Conservation (phyloP, 164 flowering plant species). For the Liriodendron chinense region DNA sequence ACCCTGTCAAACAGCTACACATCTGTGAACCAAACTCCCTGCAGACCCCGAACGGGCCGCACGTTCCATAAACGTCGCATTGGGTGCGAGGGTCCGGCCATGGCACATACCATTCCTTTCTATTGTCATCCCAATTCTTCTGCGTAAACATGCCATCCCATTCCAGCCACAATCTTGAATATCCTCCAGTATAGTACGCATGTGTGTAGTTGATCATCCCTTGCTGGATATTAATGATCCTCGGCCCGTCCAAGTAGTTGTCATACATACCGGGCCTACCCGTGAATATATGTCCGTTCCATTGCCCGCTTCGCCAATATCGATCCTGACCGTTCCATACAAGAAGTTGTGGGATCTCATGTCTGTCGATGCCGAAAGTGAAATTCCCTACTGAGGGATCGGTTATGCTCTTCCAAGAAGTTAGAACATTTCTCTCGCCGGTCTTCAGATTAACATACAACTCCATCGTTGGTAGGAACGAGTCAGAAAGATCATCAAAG, state of each 20-base stretch:
- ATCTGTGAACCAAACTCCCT: background rate
- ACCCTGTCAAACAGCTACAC: conserved; percentile 17
- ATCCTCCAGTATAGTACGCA: too few relatives aligned
- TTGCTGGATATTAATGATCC: background rate
- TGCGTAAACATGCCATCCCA: background rate
- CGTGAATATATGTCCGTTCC: background rate
- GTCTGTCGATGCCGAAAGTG: conserved; percentile 16
- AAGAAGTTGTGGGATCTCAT: conserved; percentile 31
- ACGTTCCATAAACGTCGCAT: conserved; percentile 12
- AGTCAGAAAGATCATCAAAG: conserved; percentile 45
- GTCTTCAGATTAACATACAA: conserved; percentile 29
- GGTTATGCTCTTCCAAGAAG: conserved; percentile 38
- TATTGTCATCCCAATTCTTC: background rate
- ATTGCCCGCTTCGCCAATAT: conserved; percentile 11
- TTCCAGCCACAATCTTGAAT: background rate
- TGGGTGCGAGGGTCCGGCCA: background rate
- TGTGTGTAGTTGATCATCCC: background rate
- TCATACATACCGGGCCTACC: background rate
- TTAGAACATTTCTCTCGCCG: conserved; percentile 31
- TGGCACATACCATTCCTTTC: background rate
- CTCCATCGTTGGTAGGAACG: conserved; percentile 33
- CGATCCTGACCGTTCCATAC: conserved; percentile 17
- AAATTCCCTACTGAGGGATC: conserved; percentile 43
- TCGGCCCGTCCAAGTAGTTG: background rate
- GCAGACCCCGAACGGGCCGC: conserved; percentile 18